Conservation (phyloP, 1,284 basidiomycete species). For the Boletus semigastroideus region DNA sequence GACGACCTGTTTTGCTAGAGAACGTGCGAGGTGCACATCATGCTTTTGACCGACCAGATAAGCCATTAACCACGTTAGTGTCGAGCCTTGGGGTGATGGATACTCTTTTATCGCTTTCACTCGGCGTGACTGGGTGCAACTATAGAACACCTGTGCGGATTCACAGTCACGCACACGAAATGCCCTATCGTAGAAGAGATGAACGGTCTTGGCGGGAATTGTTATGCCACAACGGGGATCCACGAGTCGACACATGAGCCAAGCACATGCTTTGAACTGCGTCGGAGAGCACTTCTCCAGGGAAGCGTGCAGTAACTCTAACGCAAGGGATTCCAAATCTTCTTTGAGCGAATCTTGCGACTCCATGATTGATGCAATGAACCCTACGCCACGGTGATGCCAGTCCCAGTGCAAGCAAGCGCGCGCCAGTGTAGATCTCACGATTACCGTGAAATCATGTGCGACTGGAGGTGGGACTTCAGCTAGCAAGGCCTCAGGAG, state of each 20-base stretch:
- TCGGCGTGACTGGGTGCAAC: conserved; percentile 37
- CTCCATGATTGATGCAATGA: conserved; percentile 38
- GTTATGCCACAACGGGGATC: conserved; percentile 24
- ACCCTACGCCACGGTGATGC: conserved; percentile 38
- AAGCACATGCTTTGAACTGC: conserved; percentile 32
- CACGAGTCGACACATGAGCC: conserved; percentile 33
- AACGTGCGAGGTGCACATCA: conserved; percentile 40
- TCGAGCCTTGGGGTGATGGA: conserved; percentile 45
- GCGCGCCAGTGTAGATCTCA: conserved; percentile 45
- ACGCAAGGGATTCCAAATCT: conserved; percentile 22
- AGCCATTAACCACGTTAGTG: conserved; percentile 51
- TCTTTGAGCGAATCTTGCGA: conserved; percentile 31
- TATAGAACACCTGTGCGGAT: conserved; percentile 43
- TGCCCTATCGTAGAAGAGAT: conserved; percentile 46
- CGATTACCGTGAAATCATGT: conserved; percentile 42
- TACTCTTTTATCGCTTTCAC: conserved; percentile 39
- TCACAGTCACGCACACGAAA: conserved; percentile 23
- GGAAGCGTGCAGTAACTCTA: conserved; percentile 41
- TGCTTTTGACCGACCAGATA: conserved; percentile 41
- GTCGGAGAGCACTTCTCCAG: conserved; percentile 33
- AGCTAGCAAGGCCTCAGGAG: conserved; percentile 39
- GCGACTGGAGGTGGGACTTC: conserved; percentile 33
- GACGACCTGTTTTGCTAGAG: conserved; percentile 49
- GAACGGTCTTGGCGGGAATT: conserved; percentile 42
- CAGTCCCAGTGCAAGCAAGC: conserved; percentile 53